These are phyloP conservation scores for Solanum pennellii DNA, from an alignment of 257 asterid species.

Conservation along the genomic window DNA sequence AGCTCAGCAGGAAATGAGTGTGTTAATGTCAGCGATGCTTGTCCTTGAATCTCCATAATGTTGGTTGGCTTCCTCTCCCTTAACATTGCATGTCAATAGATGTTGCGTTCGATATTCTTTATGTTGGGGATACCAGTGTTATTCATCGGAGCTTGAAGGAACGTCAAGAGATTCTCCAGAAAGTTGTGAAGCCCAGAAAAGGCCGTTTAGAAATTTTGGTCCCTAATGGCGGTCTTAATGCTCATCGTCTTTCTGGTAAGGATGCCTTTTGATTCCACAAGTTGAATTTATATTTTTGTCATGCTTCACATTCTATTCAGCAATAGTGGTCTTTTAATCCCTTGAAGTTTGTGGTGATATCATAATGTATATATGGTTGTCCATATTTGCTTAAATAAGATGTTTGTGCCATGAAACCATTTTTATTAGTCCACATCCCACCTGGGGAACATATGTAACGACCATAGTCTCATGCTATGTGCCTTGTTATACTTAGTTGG, in stretches of 20 bases:
- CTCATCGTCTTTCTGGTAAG: slow-evolving; percentile 65
- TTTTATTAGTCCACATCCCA: neutral
- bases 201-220: slow-evolving; percentile 93
- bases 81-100: slow-evolving; percentile 48
- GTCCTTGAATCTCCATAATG: neutral
- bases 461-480: neutral
- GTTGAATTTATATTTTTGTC: neutral
- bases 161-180: slow-evolving; percentile 68
- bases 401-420: neutral
- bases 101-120: slow-evolving; percentile 88
- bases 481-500: neutral
- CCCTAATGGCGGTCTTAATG: slow-evolving; percentile 70
- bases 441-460: neutral
- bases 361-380: neutral
- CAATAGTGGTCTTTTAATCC: neutral
- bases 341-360: neutral
- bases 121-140: slow-evolving; percentile 92
- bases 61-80: slow-evolving; percentile 16
- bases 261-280: neutral
- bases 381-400: neutral
- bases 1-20: neutral
- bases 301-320: neutral
- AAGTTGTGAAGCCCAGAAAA: slow-evolving; percentile 62
- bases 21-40: neutral
- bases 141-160: slow-evolving; percentile 90